These are phyloP conservation scores for Sporothrix curviconia DNA, from an alignment of 2,329 filamentous ascomycete species.

Conservation along the genomic window DNA sequence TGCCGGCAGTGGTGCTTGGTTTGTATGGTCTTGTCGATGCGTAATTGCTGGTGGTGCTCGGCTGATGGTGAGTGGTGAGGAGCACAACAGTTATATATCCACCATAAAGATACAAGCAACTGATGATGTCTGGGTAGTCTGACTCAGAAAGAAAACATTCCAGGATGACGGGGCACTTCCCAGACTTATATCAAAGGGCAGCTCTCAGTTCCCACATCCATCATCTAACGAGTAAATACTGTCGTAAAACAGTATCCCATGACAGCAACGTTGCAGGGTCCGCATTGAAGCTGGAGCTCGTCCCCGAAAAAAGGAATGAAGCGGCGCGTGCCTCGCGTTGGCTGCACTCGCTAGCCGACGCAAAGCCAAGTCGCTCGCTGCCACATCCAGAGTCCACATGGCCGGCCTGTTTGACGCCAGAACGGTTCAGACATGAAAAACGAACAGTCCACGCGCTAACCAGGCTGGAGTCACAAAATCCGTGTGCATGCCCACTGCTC, in stretches of 20 bases:
- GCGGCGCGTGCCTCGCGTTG: not conserved
- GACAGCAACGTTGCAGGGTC: no score
- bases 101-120: not conserved
- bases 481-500: no score
- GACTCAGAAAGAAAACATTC: not conserved
- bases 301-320: not conserved
- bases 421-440: conserved; percentile 7
- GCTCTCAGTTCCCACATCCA: no score
- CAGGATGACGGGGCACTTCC: not conserved
- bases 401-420: no score
- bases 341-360: no score
- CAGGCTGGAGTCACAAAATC: conserved; percentile 14
- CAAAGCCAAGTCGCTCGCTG: no score
- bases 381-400: no score
- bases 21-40: no score
- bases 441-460: not conserved
- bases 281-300: not conserved
- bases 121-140: not conserved
- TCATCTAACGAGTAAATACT: no score
- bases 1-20: no score
- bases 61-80: not conserved
- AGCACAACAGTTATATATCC: not conserved
- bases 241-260: no score
- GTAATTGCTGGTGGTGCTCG: not conserved
- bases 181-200: conserved; percentile 5